A percentile compares a stretch with the other conserved stretches of the same genome.
phyloP scores from a whole-genome alignment of 106 monocot genomes.

The Vanilla planifolia region DNA sequence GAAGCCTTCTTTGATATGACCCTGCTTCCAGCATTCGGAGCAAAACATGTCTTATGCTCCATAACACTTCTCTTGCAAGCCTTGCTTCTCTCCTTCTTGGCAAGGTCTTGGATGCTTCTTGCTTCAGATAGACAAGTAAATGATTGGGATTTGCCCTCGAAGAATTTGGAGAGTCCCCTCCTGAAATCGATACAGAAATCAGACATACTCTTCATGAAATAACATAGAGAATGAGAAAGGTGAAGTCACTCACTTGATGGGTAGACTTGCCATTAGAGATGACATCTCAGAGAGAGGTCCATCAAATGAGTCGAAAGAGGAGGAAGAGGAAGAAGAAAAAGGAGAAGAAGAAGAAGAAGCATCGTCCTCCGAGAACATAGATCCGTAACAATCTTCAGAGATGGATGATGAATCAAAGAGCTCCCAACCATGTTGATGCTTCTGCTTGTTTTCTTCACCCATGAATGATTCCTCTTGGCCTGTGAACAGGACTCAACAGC shows the following conservation, averaged over 20 bases:
- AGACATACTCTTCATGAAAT: not conserved
- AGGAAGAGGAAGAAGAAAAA: no score
- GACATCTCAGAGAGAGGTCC: constrained; percentile 2
- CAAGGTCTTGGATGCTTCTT: constrained; percentile 34
- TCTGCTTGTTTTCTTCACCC: no score
- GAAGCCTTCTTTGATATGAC: constrained; percentile 13
- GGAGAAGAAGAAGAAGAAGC: no score
- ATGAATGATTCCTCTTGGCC: no score
- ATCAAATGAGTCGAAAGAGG: not conserved
- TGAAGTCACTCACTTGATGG: not conserved
- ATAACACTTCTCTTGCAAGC: no score
- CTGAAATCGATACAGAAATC: constrained; percentile 19
- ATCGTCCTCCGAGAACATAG: not conserved
- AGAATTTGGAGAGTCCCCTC: constrained; percentile 51
- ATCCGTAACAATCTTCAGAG: not conserved
- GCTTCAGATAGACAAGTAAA: constrained; percentile 35
- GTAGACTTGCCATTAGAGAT: not conserved
- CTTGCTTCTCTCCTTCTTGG: constrained; percentile 36
- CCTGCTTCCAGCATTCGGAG: not conserved
- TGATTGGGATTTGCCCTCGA: constrained; percentile 48
- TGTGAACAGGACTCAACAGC: no score
- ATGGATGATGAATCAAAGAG: not conserved
- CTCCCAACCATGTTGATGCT: not conserved
- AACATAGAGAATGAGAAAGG: no score
- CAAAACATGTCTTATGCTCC: not conserved